These are phyloP conservation scores for Chimonanthus salicifolius DNA, from an alignment of 164 flowering plant species.

Conservation along the genomic window DNA sequence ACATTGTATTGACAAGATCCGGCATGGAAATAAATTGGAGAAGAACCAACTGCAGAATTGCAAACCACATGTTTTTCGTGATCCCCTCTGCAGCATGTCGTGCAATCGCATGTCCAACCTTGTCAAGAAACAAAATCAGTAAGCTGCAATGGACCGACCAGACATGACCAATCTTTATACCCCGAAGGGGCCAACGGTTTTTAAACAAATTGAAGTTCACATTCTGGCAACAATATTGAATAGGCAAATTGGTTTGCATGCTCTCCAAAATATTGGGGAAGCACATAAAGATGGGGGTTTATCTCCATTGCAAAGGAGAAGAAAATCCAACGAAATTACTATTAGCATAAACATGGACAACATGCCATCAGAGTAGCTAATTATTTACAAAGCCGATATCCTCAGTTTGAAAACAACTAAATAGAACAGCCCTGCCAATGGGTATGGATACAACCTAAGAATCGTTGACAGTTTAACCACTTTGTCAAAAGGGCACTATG, in stretches of 20 bases:
- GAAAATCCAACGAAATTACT: not conserved
- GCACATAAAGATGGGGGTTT: not conserved
- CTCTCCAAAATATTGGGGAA: not conserved
- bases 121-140: slow-evolving; percentile 7
- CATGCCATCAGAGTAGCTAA: not conserved
- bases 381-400: not conserved
- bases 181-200: not conserved
- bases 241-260: not conserved
- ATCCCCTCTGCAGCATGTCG: slow-evolving; percentile 73
- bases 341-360: not conserved
- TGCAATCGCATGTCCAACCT: slow-evolving; percentile 91
- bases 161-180: not conserved
- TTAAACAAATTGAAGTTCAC: not conserved
- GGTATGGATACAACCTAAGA: not conserved
- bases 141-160: not conserved
- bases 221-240: not conserved
- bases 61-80: slow-evolving; percentile 75
- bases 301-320: not conserved
- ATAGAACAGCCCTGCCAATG: not conserved
- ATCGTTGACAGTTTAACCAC: not conserved
- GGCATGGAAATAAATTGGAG: slow-evolving; percentile 58
- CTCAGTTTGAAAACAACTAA: not conserved
- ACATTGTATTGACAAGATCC: slow-evolving; percentile 60
- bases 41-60: slow-evolving; percentile 53
- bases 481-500: not conserved